Percentiles rank a stretch among this genome's conserved stretches.
phyloP scores from a whole-genome alignment of 306 rosid species.

The Vigna radiata region DNA sequence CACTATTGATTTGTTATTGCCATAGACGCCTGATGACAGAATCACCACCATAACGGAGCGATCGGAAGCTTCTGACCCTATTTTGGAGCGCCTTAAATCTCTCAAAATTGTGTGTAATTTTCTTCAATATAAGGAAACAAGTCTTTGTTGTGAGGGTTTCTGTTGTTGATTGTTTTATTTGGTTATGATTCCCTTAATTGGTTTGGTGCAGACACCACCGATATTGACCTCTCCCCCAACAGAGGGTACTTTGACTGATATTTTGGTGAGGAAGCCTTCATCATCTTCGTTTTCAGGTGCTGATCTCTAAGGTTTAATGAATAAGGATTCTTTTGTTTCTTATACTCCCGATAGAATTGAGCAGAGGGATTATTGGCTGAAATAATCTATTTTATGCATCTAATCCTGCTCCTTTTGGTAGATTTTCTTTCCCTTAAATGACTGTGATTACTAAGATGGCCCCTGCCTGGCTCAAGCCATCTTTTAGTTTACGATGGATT shows the following conservation, averaged over 20 bases:
- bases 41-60: slow-evolving; percentile 84
- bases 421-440: slow-evolving; percentile 3
- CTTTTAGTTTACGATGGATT: not conserved
- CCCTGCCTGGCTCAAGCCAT: not conserved
- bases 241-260: slow-evolving; percentile 86
- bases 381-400: slow-evolving; percentile 6
- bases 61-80: slow-evolving; percentile 70
- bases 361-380: not conserved
- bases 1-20: slow-evolving; percentile 32
- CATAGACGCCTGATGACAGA: slow-evolving; percentile 66
- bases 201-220: slow-evolving; percentile 72
- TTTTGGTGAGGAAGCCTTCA: slow-evolving; percentile 81
- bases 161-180: slow-evolving; percentile 19
- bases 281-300: slow-evolving; percentile 73
- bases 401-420: not conserved
- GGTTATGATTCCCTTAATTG: slow-evolving; percentile 1
- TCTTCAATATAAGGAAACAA: not conserved
- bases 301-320: slow-evolving; percentile 24
- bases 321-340: slow-evolving; percentile 1
- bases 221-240: slow-evolving; percentile 74
- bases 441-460: not conserved
- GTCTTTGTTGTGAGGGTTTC: slow-evolving; percentile 27
- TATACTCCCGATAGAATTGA: not conserved
- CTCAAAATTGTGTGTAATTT: slow-evolving; percentile 67
- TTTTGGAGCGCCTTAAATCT: slow-evolving; percentile 72